Base-by-base conservation (phyloP, 2,329 filamentous ascomycete genomes). In the Phyllosticta citrichinensis region DNA sequence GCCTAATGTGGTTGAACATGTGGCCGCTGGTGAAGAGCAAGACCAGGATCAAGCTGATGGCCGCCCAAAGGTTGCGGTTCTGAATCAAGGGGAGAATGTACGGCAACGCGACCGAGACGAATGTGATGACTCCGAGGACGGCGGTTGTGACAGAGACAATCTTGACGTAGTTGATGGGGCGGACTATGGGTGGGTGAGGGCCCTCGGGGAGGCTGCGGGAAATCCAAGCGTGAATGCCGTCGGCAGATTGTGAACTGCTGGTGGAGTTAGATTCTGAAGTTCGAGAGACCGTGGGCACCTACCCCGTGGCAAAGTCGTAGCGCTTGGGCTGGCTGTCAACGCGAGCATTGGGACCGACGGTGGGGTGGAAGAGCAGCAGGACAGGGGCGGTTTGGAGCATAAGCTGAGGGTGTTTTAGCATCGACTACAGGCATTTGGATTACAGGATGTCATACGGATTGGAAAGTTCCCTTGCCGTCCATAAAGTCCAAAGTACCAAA, bases 1-100 rank as follows among this genome's bases (percentile, higher is more conserved):
- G 93, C 68, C 95, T 85, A 71, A 99, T 99, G 71, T 97, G 92
- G 75, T 97, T 99, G 82, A 95, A 99, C 95, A 99, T 99, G 76
- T 97, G 92, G 50, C 94, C 95, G 68, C 89, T 94, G 55, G 88
- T 97, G 77, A 97, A 99, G 62, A 97, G 80, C 52, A 99, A 83
- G 64, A 99, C 92, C 14, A 86, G 81, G 69, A 97, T 91, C 66
- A 99, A 79, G 74, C 89, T 96, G 69, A 95, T 76, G 22, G 89
- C 90, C 24, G 93, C 92, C 94, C 94, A 99, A 19, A 97, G 77
- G 69, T 96, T 97, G 67, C 93, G 88, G 79, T 88, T 97, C 74
- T 91, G 89, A 40, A 97, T 74, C 63, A 97, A 70, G 2, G 93
- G 93, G 11, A 93, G 71, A 12, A 97, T 70, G 68, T 92, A 95